These are phyloP conservation scores for Amauroascus verrucosus DNA, from an alignment of 2,329 filamentous ascomycete species.

Conservation along the genomic window DNA sequence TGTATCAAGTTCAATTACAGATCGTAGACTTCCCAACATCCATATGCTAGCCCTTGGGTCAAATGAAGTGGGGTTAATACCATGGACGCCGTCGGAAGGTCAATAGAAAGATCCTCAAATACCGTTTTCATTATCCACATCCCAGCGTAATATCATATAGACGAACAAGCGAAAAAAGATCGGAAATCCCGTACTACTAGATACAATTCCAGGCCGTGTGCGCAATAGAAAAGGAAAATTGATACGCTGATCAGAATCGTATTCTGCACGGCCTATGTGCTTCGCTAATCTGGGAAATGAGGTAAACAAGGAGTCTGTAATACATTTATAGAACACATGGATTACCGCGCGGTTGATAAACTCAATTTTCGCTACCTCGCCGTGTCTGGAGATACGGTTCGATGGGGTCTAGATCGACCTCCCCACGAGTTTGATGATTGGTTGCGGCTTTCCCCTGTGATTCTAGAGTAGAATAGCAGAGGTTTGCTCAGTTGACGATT, in stretches of 20 bases:
- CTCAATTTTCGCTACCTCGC: not conserved
- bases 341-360: not conserved
- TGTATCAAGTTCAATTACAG: too few relatives aligned
- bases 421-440: not conserved
- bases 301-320: not conserved
- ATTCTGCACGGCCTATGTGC: not conserved
- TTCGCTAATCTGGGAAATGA: not conserved
- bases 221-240: not conserved
- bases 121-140: conserved; percentile 9
- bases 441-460: not conserved
- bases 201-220: conserved; percentile 1
- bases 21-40: too few relatives aligned
- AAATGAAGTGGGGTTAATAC: too few relatives aligned
- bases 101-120: not conserved
- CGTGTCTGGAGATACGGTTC: not conserved
- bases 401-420: not conserved
- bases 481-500: not conserved
- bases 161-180: conserved; percentile 1
- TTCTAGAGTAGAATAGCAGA: not conserved
- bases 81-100: not conserved
- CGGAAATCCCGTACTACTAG: not conserved
- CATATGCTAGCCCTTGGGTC: not conserved
- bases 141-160: conserved; percentile 9
- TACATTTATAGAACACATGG: not conserved
- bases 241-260: conserved; percentile 1